Base-by-base conservation (phyloP, 768 basidiomycete genomes). In the Kondoa malvinella region DNA sequence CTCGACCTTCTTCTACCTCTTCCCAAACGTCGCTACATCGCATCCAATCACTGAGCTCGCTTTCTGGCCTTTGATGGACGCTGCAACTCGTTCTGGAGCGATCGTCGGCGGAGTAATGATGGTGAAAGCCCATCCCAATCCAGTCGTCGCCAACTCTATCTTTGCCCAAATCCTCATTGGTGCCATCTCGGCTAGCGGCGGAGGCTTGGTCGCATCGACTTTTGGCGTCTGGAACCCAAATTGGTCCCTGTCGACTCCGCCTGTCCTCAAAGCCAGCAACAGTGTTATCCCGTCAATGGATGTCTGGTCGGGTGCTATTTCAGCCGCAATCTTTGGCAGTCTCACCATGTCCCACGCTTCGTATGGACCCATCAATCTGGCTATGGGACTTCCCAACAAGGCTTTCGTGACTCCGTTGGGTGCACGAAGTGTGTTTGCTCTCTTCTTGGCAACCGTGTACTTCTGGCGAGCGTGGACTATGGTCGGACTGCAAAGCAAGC, bases 171-270 rank as follows among this genome's bases (percentile, higher is more conserved):
- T 68, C 34, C 64, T 68, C 64, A 67, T 68, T 21, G 68, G 68
- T 56, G 68, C 68, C 14, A 65, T 68, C 25, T 25, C 34, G 21
- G 57, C 34, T 12, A 61, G 64, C 25, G 68, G 68, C 27, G 68
- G 68, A n/a, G 68, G 68, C 1, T 63, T 65, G 25, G 68, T 65
- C 2, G 68, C 68, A 1, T 63, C 64, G 17, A 65, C 65, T 57
- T 66, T 68, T 26, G 68, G 68, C n/a, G 68, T 68, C 3, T 68
- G 68, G 68, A 65, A 68, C 65, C 64, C 56, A 25, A 65, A 68
- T 29, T 68, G 68, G 68, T 50, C 34, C 34, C 50, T 68, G 26
- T 65, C 64, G 64, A 68, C 68, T 15, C 68, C 68, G 4, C 40
- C 68, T 56, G 64, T 68, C 68, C 32, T 68, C n/a, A 68, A 68